phyloP scores from a whole-genome alignment of 2,329 filamentous ascomycete species.

The Fusarium sp. region DNA sequence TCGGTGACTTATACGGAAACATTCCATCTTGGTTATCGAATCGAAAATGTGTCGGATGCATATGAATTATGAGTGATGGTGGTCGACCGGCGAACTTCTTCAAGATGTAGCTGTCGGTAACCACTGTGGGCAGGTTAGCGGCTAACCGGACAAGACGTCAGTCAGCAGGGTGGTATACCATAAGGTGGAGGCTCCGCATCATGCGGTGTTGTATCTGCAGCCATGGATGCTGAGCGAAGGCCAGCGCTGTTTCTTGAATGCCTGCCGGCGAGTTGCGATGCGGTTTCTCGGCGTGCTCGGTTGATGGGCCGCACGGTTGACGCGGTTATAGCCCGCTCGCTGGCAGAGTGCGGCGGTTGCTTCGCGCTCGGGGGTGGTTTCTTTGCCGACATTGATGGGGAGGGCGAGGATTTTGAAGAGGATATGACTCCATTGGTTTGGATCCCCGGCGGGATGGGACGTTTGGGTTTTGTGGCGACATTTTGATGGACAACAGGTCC shows the following conservation, averaged over 20 bases:
- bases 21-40: slow-evolving; percentile 95
- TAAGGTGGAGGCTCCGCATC: slow-evolving; percentile 60
- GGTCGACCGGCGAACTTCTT: slow-evolving; percentile 76
- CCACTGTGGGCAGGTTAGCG: slow-evolving; percentile 60
- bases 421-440: slow-evolving; percentile 67
- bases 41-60: slow-evolving; percentile 84
- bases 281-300: slow-evolving; percentile 65
- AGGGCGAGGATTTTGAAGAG: slow-evolving; percentile 66
- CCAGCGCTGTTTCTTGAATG: slow-evolving; percentile 61
- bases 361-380: slow-evolving; percentile 59
- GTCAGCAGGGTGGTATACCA: slow-evolving; percentile 49
- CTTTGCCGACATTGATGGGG: slow-evolving; percentile 64
- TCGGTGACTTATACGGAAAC: slow-evolving; percentile 90
- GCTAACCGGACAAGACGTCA: neutral
- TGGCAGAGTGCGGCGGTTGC: slow-evolving; percentile 47
- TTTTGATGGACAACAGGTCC: slow-evolving; percentile 57
- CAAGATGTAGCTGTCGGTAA: slow-evolving; percentile 79
- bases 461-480: slow-evolving; percentile 68
- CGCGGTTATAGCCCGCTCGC: slow-evolving; percentile 51
- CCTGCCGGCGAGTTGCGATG: slow-evolving; percentile 54
- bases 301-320: slow-evolving; percentile 60
- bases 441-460: slow-evolving; percentile 69
- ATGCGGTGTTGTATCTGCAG: slow-evolving; percentile 52
- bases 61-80: slow-evolving; percentile 85
- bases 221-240: slow-evolving; percentile 58